Evolutionary conservation across 2,329 filamentous ascomycete genomes (phyloP).

Genomic region (Aspergillus quadrilineatus): DNA sequence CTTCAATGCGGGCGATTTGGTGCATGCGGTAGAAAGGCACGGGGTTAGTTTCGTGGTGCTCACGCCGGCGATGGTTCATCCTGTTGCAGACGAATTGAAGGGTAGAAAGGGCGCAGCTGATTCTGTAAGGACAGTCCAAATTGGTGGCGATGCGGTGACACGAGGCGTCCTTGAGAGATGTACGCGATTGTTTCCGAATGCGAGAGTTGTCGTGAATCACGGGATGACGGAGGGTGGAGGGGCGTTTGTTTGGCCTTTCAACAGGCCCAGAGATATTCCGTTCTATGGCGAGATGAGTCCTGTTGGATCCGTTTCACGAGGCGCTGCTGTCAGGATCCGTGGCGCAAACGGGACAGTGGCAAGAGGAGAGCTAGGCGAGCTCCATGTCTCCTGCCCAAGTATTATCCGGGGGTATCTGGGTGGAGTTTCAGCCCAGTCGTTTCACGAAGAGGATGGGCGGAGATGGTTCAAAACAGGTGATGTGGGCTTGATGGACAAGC

Average conservation of each 20-base stretch:
- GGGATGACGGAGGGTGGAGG: constrained; percentile 7
- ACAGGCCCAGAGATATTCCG: not conserved
- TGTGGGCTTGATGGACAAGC: not conserved
- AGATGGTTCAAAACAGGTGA: constrained; percentile 2
- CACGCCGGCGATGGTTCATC: constrained; percentile 1
- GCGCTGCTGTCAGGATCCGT: not conserved
- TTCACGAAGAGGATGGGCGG: not conserved
- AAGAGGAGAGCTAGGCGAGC: not conserved
- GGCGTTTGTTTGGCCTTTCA: constrained; percentile 1
- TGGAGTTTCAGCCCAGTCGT: not conserved
- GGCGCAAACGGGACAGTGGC: not conserved
- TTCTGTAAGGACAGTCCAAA: not conserved
- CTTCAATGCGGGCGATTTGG: not conserved
- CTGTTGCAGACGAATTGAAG: not conserved
- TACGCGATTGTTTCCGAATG: not conserved
- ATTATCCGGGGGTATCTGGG: not conserved
- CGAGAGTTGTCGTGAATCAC: not conserved
- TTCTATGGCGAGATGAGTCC: constrained; percentile 4
- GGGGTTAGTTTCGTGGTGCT: not conserved
- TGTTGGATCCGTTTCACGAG: not conserved
- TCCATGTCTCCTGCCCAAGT: constrained; percentile 1
- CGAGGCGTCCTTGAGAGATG: not conserved
- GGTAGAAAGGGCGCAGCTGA: not conserved
- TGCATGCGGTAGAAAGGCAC: not conserved
- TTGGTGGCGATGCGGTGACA: constrained; percentile 4